Percentiles rank a stretch among this genome's conserved stretches.
Conservation (phyloP, 2,329 filamentous ascomycete species). For the Stagonosporopsis vannaccii region DNA sequence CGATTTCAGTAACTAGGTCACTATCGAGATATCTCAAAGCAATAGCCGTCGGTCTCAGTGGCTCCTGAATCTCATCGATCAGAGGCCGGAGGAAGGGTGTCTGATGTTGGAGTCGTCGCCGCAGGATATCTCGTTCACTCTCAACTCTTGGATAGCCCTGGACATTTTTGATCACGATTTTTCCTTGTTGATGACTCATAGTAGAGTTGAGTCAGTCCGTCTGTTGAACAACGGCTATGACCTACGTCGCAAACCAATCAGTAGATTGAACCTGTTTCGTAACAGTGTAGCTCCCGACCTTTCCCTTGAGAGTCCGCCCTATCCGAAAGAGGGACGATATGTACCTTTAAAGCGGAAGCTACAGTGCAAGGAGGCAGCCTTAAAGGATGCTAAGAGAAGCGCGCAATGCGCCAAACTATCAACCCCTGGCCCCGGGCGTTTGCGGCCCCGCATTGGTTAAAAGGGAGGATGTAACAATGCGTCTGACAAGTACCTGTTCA, state of each 20-base stretch:
- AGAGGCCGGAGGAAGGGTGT: constrained; percentile 34
- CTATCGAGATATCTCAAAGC: constrained; percentile 19
- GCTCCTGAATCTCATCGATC: constrained; percentile 39
- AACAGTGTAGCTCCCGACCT: constrained; percentile 22
- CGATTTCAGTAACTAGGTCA: constrained; percentile 20
- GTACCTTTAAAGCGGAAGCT: too few relatives aligned
- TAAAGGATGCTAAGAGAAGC: too few relatives aligned
- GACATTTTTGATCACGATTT: constrained; percentile 38
- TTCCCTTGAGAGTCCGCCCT: constrained; percentile 24
- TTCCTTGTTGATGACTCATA: constrained; percentile 2
- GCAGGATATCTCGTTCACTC: constrained; percentile 39
- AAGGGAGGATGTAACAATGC: too few relatives aligned
- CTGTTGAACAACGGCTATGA: too few relatives aligned
- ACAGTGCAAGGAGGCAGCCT: too few relatives aligned
- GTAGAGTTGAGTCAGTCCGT: too few relatives aligned
- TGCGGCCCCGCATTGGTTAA: too few relatives aligned
- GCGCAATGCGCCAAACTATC: too few relatives aligned
- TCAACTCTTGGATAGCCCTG: constrained; percentile 27
- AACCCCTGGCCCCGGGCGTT: too few relatives aligned
- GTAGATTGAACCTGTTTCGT: constrained; percentile 27
- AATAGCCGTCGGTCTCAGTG: constrained; percentile 27
- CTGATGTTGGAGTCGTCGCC: constrained; percentile 31
- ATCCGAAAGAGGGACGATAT: constrained; percentile 26
- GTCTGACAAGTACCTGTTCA: too few relatives aligned
- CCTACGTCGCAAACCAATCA: constrained; percentile 32